Conservation (phyloP, 768 basidiomycete species). For the Rhodotorula sphaerocarpa region DNA sequence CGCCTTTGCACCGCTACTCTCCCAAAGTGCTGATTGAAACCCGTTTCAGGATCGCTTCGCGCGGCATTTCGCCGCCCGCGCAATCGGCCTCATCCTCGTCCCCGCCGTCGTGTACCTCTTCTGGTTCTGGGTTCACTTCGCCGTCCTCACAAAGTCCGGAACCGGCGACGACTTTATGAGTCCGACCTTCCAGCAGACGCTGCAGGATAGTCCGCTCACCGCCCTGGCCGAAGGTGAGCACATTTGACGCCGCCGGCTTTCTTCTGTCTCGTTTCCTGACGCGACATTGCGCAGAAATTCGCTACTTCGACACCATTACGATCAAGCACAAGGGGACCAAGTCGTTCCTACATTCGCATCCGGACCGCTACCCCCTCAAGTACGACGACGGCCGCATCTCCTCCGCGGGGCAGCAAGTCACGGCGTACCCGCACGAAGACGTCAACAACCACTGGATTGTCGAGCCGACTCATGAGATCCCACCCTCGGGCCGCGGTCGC, state of each 20-base stretch:
- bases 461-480: conserved; percentile 86
- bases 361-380: conserved; percentile 78
- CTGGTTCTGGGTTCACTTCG: conserved; percentile 93
- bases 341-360: conserved; percentile 85
- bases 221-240: conserved; percentile 76
- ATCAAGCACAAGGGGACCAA: conserved; percentile 89
- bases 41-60: conserved; percentile 67
- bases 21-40: neutral
- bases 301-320: conserved; percentile 80
- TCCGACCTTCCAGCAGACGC: conserved; percentile 93
- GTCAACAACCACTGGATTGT: conserved; percentile 93
- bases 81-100: conserved; percentile 72
- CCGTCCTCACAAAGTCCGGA: conserved; percentile 76
- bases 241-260: too few species aligned
- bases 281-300: conserved; percentile 58
- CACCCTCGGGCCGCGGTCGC: conserved; percentile 85
- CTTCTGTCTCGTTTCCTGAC: too few species aligned
- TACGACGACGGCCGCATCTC: conserved; percentile 94
- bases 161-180: conserved; percentile 96
- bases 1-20: too few species aligned
- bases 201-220: conserved; percentile 81
- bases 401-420: conserved; percentile 44
- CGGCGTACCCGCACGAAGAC: conserved; percentile 83
- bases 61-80: conserved; percentile 79
- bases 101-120: conserved; percentile 84